phyloP scores from a whole-genome alignment of 305 asterid genomes.

The Fraxinus sp. region DNA sequence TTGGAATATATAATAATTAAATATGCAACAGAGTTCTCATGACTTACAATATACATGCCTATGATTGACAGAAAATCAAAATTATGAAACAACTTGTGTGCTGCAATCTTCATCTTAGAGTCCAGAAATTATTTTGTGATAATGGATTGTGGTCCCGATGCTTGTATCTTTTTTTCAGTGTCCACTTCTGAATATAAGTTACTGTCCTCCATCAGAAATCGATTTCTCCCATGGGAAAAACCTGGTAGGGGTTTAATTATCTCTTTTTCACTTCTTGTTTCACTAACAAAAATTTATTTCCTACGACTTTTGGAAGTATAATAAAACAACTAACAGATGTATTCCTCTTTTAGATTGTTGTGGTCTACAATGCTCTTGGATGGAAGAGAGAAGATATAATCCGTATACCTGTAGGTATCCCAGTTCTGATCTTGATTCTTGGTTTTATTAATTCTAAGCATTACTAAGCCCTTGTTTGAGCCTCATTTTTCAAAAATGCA shows the following conservation, averaged over 20 bases:
- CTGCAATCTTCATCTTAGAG: background rate
- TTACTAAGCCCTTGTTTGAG: background rate
- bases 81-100: background rate
- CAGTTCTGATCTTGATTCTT: conserved; percentile 23
- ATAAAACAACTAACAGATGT: conserved; percentile 17
- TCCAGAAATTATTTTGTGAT: background rate
- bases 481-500: background rate
- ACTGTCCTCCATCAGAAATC: conserved; percentile 40
- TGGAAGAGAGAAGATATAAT: conserved; percentile 42
- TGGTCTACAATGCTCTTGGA: conserved; percentile 48
- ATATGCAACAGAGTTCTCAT: conserved; percentile 9
- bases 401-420: conserved; percentile 37
- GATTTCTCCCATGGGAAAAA: conserved; percentile 27
- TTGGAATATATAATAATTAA: background rate
- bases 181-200: conserved; percentile 40
- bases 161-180: conserved; percentile 30
- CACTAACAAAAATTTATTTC: background rate
- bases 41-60: background rate
- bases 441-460: background rate
- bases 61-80: background rate
- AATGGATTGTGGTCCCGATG: conserved; percentile 3
- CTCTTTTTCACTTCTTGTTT: background rate
- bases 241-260: conserved; percentile 29
- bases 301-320: conserved; percentile 5
- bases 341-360: conserved; percentile 33